These are phyloP conservation scores for Hortaea sp. DNA, from an alignment of 2,329 filamentous ascomycete species.

Conservation along the genomic window DNA sequence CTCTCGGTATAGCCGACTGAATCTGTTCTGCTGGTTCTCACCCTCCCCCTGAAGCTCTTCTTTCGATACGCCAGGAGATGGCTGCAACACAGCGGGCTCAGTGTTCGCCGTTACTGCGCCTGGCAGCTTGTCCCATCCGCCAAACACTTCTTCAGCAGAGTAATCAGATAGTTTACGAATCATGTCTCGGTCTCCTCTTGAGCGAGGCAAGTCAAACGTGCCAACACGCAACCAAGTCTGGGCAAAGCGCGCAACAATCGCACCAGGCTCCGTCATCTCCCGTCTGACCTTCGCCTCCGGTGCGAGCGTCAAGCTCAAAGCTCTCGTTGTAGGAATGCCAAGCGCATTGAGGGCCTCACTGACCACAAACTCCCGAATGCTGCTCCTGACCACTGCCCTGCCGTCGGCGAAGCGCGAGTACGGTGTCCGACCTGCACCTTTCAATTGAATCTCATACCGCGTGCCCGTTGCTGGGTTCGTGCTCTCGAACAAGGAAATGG, in stretches of 20 bases:
- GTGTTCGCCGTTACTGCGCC: conserved; percentile 37
- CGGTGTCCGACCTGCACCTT: conserved; percentile 85
- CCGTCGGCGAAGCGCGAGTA: conserved; percentile 96
- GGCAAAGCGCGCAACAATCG: conserved; percentile 85
- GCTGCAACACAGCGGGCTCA: conserved; percentile 29
- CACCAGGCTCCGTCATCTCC: conserved; percentile 77
- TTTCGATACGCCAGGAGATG: conserved; percentile 27
- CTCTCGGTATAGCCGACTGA: conserved; percentile 76
- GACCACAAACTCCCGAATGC: conserved; percentile 88
- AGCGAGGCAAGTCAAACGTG: conserved; percentile 88
- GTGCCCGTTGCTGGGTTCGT: conserved; percentile 62
- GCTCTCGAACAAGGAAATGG: conserved; percentile 87
- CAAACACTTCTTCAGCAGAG: conserved; percentile 76
- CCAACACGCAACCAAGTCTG: conserved; percentile 86
- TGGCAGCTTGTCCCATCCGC: conserved; percentile 78
- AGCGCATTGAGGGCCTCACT: conserved; percentile 83
- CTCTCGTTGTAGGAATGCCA: conserved; percentile 75
- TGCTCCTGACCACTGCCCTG: conserved; percentile 82
- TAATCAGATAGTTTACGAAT: conserved; percentile 70
- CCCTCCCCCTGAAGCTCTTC: conserved; percentile 56
- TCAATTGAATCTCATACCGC: conserved; percentile 85
- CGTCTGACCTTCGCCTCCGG: conserved; percentile 63
- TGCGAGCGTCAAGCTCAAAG: conserved; percentile 68
- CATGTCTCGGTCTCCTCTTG: conserved; percentile 65
- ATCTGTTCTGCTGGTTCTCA: conserved; percentile 71